Evolutionary conservation across 164 flowering plant species (phyloP), one percentile per base, ranked within the genome.

Genomic region (Pachysandra terminalis): DNA sequence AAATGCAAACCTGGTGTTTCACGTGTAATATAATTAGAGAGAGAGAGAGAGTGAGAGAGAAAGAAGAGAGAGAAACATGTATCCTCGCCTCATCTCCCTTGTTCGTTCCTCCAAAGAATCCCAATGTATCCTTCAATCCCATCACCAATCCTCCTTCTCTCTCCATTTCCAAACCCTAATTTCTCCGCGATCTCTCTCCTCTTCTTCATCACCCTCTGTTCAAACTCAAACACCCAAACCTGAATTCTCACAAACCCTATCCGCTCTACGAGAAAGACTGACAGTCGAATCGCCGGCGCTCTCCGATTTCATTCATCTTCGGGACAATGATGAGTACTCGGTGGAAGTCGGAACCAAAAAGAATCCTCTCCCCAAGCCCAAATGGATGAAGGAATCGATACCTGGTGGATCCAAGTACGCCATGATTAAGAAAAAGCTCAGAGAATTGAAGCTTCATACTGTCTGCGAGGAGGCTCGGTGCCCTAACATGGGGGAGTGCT

Each of bases 381-480:
- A 87, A 70, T 87, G 90, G 92, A 87, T 87, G 92, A 81, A 73
- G 78, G 88, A 86, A 64, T 52, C 88, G 19, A 68, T 88, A 17
- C 93, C 89, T 15, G 90, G 90, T 0, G 93, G 90, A 1, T 78
- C 79, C 25, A 87, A 86, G 74, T 87, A 87, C 64, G 82, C 84
- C 2, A 83, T 79, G 73, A 86, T 87, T 19, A 87, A 87, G 81
- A 86, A 75, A 65, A 88, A 86, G 76, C 76, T 86, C 59, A 66
- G 89, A 75, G 86, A 88, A 24, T 70, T 85, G 79, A 86, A 86
- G 68, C 82, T 86, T 27, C 89, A 88, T 51, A 86, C 93, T 5
- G 93, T 88, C 28, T 88, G 93, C 61, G 93, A 86, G 69, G 93
- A 88, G 77, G 93, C 93, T 10, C 70, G 70, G 62, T 86, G 89